phyloP scores from a whole-genome alignment of 2,329 filamentous ascomycete species.

The Botrytis cinerea region DNA sequence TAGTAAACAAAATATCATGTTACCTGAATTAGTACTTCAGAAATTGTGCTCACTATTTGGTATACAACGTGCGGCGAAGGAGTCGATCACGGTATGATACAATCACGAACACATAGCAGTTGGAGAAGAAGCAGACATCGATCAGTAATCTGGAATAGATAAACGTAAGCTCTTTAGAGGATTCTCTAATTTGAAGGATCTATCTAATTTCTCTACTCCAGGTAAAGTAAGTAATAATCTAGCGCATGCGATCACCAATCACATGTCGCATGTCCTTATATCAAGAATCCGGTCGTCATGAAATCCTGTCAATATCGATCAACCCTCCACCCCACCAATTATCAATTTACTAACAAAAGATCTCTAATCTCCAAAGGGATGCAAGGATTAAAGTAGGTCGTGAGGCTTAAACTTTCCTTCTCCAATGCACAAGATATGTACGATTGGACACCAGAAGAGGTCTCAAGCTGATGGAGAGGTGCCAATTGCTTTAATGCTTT shows the following conservation, averaged over 20 bases:
- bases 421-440: slow-evolving; percentile 11
- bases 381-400: slow-evolving; percentile 11
- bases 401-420: background rate
- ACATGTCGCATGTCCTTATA: background rate
- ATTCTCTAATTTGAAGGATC: background rate
- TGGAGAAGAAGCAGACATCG: background rate
- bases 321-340: background rate
- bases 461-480: slow-evolving; percentile 9
- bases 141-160: background rate
- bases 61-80: background rate
- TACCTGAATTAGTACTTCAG: background rate
- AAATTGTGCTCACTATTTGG: background rate
- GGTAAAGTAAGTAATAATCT: background rate
- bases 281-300: background rate
- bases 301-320: background rate
- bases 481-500: background rate
- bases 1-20: background rate
- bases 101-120: background rate
- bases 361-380: background rate
- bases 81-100: background rate
- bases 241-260: background rate
- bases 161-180: background rate
- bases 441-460: slow-evolving; percentile 4
- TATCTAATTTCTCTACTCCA: background rate
- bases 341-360: too few species aligned